Evolutionary conservation across 2,329 filamentous ascomycete species (phyloP).

Genomic region (Lecanicillium sp.): DNA sequence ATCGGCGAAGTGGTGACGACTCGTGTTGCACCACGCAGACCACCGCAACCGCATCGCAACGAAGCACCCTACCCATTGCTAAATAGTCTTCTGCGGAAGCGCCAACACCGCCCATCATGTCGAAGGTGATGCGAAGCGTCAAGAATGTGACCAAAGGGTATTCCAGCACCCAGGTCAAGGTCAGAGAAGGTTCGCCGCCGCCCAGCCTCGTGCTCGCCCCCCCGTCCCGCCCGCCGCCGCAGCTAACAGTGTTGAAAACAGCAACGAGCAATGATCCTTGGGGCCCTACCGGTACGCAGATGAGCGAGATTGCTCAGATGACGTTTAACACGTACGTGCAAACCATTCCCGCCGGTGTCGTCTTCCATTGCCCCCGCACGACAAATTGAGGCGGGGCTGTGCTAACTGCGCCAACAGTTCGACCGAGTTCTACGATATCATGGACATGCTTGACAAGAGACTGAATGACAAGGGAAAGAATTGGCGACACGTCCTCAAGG

Average conservation of each 20-base stretch:
- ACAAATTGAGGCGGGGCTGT: slow-evolving; percentile 2
- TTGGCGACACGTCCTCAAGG: slow-evolving; percentile 97
- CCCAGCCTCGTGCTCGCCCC: neutral
- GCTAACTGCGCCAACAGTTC: slow-evolving; percentile 46
- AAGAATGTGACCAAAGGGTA: slow-evolving; percentile 99
- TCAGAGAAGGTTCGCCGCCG: slow-evolving; percentile 73
- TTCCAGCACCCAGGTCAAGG: slow-evolving; percentile 92
- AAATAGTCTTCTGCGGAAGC: slow-evolving; percentile 5
- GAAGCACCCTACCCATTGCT: neutral
- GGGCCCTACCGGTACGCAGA: slow-evolving; percentile 95
- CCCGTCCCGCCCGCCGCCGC: slow-evolving; percentile 19
- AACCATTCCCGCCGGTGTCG: neutral
- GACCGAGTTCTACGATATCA: slow-evolving; percentile 97
- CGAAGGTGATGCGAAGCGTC: slow-evolving; percentile 92
- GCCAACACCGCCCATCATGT: slow-evolving; percentile 54
- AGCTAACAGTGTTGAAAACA: slow-evolving; percentile 30
- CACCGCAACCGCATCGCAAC: neutral
- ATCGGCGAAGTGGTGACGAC: slow-evolving; percentile 8
- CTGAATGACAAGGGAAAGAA: slow-evolving; percentile 99
- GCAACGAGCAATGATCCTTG: slow-evolving; percentile 98
- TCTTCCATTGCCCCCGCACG: neutral
- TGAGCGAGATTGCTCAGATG: slow-evolving; percentile 97
- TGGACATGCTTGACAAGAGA: slow-evolving; percentile 99
- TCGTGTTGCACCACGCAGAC: slow-evolving; percentile 4
- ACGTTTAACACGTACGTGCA: slow-evolving; percentile 86